Conservation (phyloP, 106 monocot species). For the Cymbidium sinense region DNA sequence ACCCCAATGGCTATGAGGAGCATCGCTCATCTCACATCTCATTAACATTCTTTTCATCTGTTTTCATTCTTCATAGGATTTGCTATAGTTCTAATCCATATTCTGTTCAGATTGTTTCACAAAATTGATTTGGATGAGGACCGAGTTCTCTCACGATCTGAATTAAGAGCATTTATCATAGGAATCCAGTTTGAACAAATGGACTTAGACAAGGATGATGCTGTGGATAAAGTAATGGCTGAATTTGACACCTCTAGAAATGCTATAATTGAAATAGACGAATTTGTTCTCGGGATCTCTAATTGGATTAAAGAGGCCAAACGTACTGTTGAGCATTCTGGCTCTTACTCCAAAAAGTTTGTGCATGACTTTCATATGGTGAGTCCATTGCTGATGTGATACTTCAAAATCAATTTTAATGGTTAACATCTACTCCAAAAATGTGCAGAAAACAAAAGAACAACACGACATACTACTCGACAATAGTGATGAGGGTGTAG, state of each 20-base stretch:
- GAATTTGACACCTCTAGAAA: slow-evolving; percentile 79
- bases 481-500: slow-evolving; percentile 39
- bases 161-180: slow-evolving; percentile 64
- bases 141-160: slow-evolving; percentile 30
- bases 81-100: background rate
- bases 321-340: slow-evolving; percentile 29
- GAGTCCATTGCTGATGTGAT: slow-evolving; percentile 10
- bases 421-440: slow-evolving; percentile 2
- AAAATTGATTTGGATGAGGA: slow-evolving; percentile 55
- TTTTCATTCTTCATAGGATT: background rate
- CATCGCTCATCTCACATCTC: background rate
- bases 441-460: slow-evolving; percentile 53
- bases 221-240: slow-evolving; percentile 53
- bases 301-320: slow-evolving; percentile 73
- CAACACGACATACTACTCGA: slow-evolving; percentile 43
- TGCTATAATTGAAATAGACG: slow-evolving; percentile 37
- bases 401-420: background rate
- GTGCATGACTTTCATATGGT: slow-evolving; percentile 67
- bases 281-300: slow-evolving; percentile 53
- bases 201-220: slow-evolving; percentile 53
- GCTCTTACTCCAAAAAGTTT: slow-evolving; percentile 48
- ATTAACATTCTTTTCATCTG: background rate
- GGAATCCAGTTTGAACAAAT: slow-evolving; percentile 64
- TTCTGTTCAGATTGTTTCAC: slow-evolving; percentile 52
- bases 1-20: background rate